Evolutionary conservation across 2,329 filamentous ascomycete genomes (phyloP).

Genomic region (Stromatinia cepivora): DNA sequence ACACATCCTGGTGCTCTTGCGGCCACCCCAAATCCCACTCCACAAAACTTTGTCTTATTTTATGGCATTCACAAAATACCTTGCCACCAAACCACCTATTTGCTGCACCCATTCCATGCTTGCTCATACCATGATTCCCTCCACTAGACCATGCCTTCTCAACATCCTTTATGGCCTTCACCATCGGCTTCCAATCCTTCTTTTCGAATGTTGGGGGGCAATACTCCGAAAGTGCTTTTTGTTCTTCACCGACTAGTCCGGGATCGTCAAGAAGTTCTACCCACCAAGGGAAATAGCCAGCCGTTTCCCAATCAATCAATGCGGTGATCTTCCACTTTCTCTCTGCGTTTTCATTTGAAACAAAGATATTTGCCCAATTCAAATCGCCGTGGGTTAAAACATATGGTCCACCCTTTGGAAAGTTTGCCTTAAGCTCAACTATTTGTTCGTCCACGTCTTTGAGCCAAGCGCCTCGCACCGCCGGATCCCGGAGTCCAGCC

Average conservation of each 20-base stretch:
- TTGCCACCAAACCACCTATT: neutral
- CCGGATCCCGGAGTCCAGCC: neutral
- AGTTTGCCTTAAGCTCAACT: neutral
- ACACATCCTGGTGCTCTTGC: neutral
- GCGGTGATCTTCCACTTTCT: slow-evolving; percentile 3
- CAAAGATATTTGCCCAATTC: neutral
- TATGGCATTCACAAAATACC: neutral
- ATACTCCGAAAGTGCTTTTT: neutral
- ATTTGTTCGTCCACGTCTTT: neutral
- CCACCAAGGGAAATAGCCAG: slow-evolving; percentile 4
- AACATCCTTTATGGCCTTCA: neutral
- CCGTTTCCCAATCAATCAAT: slow-evolving; percentile 5
- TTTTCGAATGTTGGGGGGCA: neutral
- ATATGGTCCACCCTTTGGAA: slow-evolving; percentile 14
- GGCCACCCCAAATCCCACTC: neutral
- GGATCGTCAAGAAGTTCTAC: neutral
- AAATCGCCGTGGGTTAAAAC: slow-evolving; percentile 3
- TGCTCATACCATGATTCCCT: fast-evolving
- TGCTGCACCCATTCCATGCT: neutral
- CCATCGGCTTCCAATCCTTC: neutral
- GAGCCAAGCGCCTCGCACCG: neutral
- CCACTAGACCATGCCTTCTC: fast-evolving
- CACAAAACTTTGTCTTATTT: fast-evolving
- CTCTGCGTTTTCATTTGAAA: slow-evolving; percentile 2
- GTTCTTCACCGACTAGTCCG: neutral